These are phyloP conservation scores for Anthostomella pinea DNA, from an alignment of 2,329 filamentous ascomycete genomes.

Conservation along the genomic window DNA sequence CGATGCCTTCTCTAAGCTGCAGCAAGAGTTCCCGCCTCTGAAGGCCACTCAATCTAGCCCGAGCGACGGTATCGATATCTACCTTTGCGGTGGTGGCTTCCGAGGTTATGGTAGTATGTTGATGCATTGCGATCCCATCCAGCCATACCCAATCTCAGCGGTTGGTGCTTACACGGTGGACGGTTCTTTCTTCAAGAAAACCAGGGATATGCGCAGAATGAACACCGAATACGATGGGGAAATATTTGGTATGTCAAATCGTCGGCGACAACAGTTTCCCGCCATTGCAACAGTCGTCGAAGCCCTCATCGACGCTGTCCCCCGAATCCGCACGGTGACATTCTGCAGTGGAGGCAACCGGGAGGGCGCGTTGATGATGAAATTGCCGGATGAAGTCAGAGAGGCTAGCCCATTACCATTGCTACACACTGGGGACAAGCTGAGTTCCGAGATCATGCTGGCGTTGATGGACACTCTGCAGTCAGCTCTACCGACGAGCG, in stretches of 20 bases:
- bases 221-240: slow-evolving; percentile 52
- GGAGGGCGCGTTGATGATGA: slow-evolving; percentile 77
- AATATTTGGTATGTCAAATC: slow-evolving; percentile 75
- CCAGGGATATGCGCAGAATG: slow-evolving; percentile 47
- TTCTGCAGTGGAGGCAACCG: slow-evolving; percentile 88
- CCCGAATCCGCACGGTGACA: slow-evolving; percentile 67
- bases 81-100: slow-evolving; percentile 87
- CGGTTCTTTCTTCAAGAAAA: slow-evolving; percentile 57
- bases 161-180: slow-evolving; percentile 75
- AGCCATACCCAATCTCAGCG: slow-evolving; percentile 79
- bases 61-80: slow-evolving; percentile 61
- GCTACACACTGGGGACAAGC: slow-evolving; percentile 21
- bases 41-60: slow-evolving; percentile 36
- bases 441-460: slow-evolving; percentile 28
- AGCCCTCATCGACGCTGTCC: slow-evolving; percentile 67
- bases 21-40: slow-evolving; percentile 50
- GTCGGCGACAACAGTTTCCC: slow-evolving; percentile 76
- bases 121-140: slow-evolving; percentile 70
- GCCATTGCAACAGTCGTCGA: slow-evolving; percentile 80
- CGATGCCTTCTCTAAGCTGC: slow-evolving; percentile 56
- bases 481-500: slow-evolving; percentile 40
- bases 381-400: slow-evolving; percentile 56
- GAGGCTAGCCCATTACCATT: slow-evolving; percentile 62
- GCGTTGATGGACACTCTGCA: slow-evolving; percentile 37
- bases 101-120: slow-evolving; percentile 87